Conservation (phyloP, 257 asterid genomes). For the Petrea volubilis region DNA sequence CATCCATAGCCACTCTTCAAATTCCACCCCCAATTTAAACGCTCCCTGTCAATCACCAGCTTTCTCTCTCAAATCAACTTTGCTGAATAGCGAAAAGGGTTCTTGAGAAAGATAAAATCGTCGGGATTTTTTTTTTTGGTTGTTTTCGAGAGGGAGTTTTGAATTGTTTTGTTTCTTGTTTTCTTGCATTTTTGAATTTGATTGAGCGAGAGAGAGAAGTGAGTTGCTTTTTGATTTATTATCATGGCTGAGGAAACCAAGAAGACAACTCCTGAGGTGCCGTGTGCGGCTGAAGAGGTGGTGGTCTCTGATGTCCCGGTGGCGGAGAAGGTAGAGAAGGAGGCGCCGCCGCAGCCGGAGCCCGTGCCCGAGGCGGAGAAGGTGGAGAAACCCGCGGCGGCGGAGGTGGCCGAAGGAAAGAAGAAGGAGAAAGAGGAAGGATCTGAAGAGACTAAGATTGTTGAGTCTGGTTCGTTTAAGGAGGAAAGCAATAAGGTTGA, state of each 20-base stretch:
- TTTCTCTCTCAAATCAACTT: background rate
- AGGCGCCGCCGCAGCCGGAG: conserved; percentile 43
- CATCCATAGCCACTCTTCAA: conserved; percentile 18
- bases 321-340: conserved; percentile 51
- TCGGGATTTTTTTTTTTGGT: background rate
- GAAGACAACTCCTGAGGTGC: conserved; percentile 48
- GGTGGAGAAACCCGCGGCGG: conserved; percentile 32
- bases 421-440: conserved; percentile 36
- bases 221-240: background rate
- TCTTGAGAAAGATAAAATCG: background rate
- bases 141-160: background rate
- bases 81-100: background rate
- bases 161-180: background rate
- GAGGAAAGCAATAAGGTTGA: conserved; percentile 91
- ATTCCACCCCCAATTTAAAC: conserved; percentile 12
- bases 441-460: conserved; percentile 36
- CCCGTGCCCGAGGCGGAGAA: conserved; percentile 34
- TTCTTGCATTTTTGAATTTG: background rate
- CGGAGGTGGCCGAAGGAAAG: conserved; percentile 25
- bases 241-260: conserved; percentile 83
- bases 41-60: background rate
- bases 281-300: conserved; percentile 42
- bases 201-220: background rate
- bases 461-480: conserved; percentile 73
- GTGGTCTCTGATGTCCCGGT: conserved; percentile 58